Percentiles rank a stretch among this genome's conserved stretches.
These are phyloP conservation scores for Raffaelea ambrosiae DNA, from an alignment of 2,329 filamentous ascomycete species.

Conservation along the genomic window DNA sequence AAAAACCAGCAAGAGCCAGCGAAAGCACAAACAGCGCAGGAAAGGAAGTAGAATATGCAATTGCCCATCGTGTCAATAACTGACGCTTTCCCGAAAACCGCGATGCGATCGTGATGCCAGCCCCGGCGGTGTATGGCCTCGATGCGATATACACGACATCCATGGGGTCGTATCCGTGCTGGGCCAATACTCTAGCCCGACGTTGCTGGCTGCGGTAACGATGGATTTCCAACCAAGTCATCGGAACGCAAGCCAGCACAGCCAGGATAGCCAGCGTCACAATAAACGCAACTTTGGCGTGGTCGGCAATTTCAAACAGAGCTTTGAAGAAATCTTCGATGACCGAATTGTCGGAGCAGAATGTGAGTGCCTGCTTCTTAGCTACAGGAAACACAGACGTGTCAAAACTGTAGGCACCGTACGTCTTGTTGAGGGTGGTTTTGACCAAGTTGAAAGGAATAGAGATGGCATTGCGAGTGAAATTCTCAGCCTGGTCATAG, in stretches of 20 bases:
- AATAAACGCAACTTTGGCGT: conserved; percentile 67
- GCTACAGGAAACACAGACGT: conserved; percentile 72
- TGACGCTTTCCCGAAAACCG: conserved; percentile 56
- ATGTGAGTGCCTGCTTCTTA: conserved; percentile 70
- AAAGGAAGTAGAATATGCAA: conserved; percentile 79
- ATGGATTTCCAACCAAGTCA: conserved; percentile 73
- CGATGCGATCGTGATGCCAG: conserved; percentile 63
- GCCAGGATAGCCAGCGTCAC: conserved; percentile 65
- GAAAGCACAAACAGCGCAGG: conserved; percentile 81
- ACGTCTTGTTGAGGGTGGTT: conserved; percentile 58
- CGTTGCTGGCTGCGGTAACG: conserved; percentile 67
- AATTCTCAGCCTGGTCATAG: conserved; percentile 75
- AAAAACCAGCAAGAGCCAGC: conserved; percentile 71
- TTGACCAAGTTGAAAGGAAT: conserved; percentile 78
- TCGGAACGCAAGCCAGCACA: conserved; percentile 63
- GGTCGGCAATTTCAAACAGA: conserved; percentile 56
- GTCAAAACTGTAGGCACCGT: conserved; percentile 71
- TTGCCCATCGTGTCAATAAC: conserved; percentile 69
- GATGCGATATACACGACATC: conserved; percentile 85
- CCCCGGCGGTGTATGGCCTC: conserved; percentile 63
- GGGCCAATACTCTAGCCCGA: conserved; percentile 51
- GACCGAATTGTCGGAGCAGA: conserved; percentile 78
- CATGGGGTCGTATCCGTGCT: conserved; percentile 66
- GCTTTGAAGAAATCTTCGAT: conserved; percentile 77
- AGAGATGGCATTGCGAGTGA: conserved; percentile 65